A percentile compares a stretch with the other conserved stretches of the same genome.
Evolutionary conservation across 768 basidiomycete genomes (phyloP).

Genomic region (Suillus cothurnatus): DNA sequence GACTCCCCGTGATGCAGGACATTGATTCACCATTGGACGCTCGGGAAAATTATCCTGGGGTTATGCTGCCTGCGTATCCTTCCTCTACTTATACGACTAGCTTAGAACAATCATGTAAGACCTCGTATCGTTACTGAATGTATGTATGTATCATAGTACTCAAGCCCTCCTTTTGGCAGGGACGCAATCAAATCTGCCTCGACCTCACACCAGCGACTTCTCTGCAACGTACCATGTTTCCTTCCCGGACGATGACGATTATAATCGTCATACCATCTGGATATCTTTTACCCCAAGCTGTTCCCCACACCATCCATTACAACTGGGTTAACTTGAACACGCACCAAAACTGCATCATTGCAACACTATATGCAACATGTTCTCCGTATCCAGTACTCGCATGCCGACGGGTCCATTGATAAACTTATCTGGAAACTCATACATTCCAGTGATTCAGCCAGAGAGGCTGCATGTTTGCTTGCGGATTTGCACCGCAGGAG

Average conservation of each 20-base stretch:
- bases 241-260: constrained; percentile 19
- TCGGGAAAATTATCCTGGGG: constrained; percentile 31
- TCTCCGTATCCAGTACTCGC: constrained; percentile 67
- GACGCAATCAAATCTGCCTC: constrained; percentile 33
- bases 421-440: constrained; percentile 54
- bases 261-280: constrained; percentile 25
- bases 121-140: constrained; percentile 69
- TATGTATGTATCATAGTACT: constrained; percentile 67
- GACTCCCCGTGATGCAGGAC: constrained; percentile 33
- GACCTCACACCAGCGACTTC: constrained; percentile 32
- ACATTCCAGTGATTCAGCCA: constrained; percentile 45
- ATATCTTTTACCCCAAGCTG: constrained; percentile 12
- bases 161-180: constrained; percentile 62
- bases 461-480: constrained; percentile 63
- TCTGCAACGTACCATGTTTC: constrained; percentile 20
- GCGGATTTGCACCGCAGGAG: constrained; percentile 53
- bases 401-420: constrained; percentile 53
- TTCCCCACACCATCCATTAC: constrained; percentile 11
- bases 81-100: constrained; percentile 47
- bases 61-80: constrained; percentile 32
- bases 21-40: constrained; percentile 33
- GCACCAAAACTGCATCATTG: constrained; percentile 24
- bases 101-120: constrained; percentile 72
- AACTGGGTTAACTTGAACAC: constrained; percentile 17
- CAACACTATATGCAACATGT: constrained; percentile 63